Conservation (phyloP, 352 stramenopile species). For the Thraustochytrium sp. region DNA sequence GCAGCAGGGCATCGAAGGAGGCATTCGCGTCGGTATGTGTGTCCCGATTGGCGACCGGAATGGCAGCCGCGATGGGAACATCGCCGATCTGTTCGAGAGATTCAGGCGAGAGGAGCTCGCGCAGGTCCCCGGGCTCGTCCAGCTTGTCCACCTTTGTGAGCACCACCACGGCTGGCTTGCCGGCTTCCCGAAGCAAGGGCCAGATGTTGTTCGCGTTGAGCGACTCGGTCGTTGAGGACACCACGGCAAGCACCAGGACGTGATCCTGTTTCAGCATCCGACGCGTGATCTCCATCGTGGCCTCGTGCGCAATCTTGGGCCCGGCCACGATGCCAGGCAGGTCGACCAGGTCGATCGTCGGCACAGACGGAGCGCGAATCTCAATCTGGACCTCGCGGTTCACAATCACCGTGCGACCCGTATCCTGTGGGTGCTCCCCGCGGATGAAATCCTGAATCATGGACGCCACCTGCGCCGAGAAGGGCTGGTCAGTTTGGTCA, state of each 20-base stretch:
- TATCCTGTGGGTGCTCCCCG: conserved; percentile 28
- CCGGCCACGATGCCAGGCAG: conserved; percentile 54
- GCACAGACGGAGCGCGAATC: conserved; percentile 51
- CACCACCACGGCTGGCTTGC: neutral
- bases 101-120: conserved; percentile 48
- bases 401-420: conserved; percentile 44
- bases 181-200: conserved; percentile 48
- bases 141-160: neutral
- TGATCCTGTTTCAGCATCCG: conserved; percentile 52
- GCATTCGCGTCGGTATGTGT: conserved; percentile 53
- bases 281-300: conserved; percentile 51
- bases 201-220: no score
- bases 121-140: no score
- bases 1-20: neutral
- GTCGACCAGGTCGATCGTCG: no score
- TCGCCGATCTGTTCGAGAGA: conserved; percentile 53
- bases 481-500: no score
- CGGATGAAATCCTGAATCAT: no score
- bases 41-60: no score
- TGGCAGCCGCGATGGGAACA: no score
- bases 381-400: conserved; percentile 54
- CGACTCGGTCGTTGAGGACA: conserved; percentile 51
- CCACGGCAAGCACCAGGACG: conserved; percentile 55
- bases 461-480: no score
- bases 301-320: conserved; percentile 56